These are phyloP conservation scores for Larix kaempferi DNA, from an alignment of 75 land plant species.

Conservation along the genomic window DNA sequence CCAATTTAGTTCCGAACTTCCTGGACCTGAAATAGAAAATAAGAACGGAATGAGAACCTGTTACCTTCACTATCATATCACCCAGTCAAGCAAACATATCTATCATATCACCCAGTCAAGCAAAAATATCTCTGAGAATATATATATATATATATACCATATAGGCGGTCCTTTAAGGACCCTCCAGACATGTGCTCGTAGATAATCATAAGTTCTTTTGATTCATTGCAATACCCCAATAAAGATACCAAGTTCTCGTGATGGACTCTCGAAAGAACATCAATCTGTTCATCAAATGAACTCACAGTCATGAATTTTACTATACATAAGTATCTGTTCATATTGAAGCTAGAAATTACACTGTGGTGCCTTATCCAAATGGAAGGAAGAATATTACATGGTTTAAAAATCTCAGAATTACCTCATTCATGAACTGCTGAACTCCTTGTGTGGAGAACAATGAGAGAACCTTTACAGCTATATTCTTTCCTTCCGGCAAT, in stretches of 20 bases:
- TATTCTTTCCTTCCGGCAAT: conserved; percentile 30
- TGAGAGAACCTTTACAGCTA: conserved; percentile 42
- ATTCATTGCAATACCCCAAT: conserved; percentile 40
- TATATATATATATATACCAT: conserved; percentile 15
- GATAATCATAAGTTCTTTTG: conserved; percentile 7
- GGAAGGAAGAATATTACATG: too few species aligned
- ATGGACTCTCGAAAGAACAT: conserved; percentile 10
- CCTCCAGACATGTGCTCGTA: conserved; percentile 43
- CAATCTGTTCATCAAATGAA: conserved; percentile 2
- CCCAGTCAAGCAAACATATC: not conserved
- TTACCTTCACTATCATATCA: not conserved
- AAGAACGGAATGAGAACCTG: too few species aligned
- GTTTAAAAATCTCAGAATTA: not conserved
- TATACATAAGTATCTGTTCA: too few species aligned
- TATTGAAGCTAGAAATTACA: not conserved
- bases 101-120: not conserved
- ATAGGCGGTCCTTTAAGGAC: conserved; percentile 24
- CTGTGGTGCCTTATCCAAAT: not conserved
- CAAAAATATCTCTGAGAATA: not conserved
- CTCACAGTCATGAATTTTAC: not conserved
- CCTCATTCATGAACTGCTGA: conserved; percentile 48
- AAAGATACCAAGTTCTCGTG: conserved; percentile 30
- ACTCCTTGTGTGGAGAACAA: conserved; percentile 41
- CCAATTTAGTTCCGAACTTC: not conserved
- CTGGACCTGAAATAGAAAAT: too few species aligned